Base-by-base conservation (phyloP, 2,329 filamentous ascomycete species). In the Botryotinia calthae region DNA sequence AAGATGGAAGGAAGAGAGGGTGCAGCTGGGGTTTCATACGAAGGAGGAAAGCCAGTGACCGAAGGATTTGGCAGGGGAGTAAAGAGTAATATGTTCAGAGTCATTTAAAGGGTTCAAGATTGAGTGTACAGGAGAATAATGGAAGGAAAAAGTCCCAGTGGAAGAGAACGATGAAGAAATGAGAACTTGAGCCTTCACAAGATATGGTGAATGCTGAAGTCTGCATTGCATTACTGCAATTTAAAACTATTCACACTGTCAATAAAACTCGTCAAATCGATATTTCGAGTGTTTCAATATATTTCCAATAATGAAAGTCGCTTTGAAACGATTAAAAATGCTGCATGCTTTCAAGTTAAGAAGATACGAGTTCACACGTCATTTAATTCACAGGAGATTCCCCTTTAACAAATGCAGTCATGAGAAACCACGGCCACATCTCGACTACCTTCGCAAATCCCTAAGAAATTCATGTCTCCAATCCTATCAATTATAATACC, bases 1-100 rank as follows among this genome's bases (percentile, higher is more conserved):
- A 92, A 89, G 74, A 85, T 95, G 77, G 89, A 92, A 92, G 92
- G 0, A 91, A 90, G 59, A 92, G 92, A 6, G 92, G 93, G 14
- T 87, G 87, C 42, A 40, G 85, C 91, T 4, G 93, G 92, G 0
- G 83, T 95, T 7, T 92, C 94, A 81, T 91, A 92, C 74, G 92
- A 95, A 80, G 87, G 93, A 77, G 93, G 93, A 0, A 87, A 90
- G 80, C 88, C 92, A 0, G 89, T 89, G 8, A 85, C 90, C 0
- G 89, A 89, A 9, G 85, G 90, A 0, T 90, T 95, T 86, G 94
- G 93, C 82, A 84, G 91, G 67, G 87, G 90, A 51, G 92, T 95
- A 18, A 90, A 87, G 80, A 88, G 90, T 70, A 94, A 94, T 77
- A 94, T 94, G 91, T 94, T 94, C 80, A 84, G 91, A 25, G 87